Evolutionary conservation across 2,329 filamentous ascomycete genomes (phyloP), one percentile per base, ranked within the genome.

Genomic region (Xylariaceae sp.): DNA sequence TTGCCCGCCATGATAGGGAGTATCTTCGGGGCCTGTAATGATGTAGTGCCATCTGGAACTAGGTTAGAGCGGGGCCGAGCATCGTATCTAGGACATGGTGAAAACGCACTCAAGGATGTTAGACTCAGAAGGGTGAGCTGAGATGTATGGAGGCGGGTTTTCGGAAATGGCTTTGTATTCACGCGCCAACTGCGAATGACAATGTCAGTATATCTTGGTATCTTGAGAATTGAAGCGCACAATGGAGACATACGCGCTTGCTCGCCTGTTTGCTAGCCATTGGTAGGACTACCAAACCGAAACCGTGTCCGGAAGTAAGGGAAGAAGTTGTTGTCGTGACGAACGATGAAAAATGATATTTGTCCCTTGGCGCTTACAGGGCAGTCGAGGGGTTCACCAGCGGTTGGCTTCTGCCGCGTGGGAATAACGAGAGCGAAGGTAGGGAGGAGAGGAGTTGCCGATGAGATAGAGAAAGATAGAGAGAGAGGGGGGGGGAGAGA

Each of bases 1-100:
- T 72, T 99, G 94, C 45, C 94, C 94, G 68, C 86, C 85, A 66
- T 95, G 84, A 71, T 99, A 99, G 1, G 94, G 92, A 0, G 94
- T 99, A 57, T 91, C 84, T 58, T 95, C 91, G 35, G 94, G 92
- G 1, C 94, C 94, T 39, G 91, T 96, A 62, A 97, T 88, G 68
- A 96, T 89, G 75, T 95, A 95, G 74, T 95, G 90, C 90, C 90
- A 95, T 74, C 86, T 88, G 66, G 35, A 19, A 49, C 44, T 50
- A 49, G 57, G 56, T 60, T 45, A 60, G 58, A 51, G 59, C 54
- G 45, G 44, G 29, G 57, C 61, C 50, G 39, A 50, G 50, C 4
- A 4, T 37, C 19, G 50, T 3, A 4, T 37, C 19, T 31, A 8
- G 34, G 32, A n/a, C 42, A 40, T 45, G 35, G 55, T n/a, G 32